These are phyloP conservation scores for Leishmania arabica DNA, from an alignment of 208 protist species.

Conservation along the genomic window DNA sequence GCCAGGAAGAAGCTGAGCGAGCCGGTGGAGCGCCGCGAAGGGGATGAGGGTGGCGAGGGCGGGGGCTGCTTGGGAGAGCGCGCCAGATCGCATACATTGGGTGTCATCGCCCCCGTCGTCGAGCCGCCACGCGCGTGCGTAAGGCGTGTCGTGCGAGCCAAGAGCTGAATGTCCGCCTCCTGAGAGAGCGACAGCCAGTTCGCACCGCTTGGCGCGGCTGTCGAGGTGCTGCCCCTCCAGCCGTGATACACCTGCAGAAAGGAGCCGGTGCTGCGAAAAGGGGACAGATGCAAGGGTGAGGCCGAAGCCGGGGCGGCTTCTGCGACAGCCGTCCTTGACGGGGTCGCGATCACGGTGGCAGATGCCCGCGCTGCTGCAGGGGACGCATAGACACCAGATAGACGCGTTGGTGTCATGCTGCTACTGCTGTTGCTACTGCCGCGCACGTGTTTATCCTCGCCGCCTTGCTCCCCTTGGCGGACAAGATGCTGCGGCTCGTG, in stretches of 20 bases:
- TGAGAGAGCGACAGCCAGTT: constrained; percentile 4
- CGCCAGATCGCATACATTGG: neutral
- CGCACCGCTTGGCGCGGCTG: constrained; percentile 1
- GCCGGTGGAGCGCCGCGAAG: constrained; percentile 18
- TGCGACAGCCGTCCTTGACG: neutral
- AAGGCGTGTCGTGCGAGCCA: constrained; percentile 24
- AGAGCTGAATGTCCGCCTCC: constrained; percentile 26
- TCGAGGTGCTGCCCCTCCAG: neutral
- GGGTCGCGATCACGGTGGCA: neutral
- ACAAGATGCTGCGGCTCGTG: neutral
- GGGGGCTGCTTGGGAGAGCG: neutral
- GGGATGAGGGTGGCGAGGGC: constrained; percentile 10
- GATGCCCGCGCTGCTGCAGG: constrained; percentile 1
- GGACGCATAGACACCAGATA: neutral
- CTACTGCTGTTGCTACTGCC: constrained; percentile 5
- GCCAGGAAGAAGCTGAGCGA: constrained; percentile 28
- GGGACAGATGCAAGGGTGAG: constrained; percentile 2
- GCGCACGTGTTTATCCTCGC: neutral
- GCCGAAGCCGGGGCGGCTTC: neutral
- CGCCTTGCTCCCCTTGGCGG: neutral
- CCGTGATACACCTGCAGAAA: constrained; percentile 12
- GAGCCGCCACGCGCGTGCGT: constrained; percentile 2
- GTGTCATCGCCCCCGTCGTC: neutral
- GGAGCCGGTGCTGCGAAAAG: constrained; percentile 26
- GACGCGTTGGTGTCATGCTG: constrained; percentile 12